phyloP scores from a whole-genome alignment of 1,284 basidiomycete genomes.

The Rhodotorula sp. region DNA sequence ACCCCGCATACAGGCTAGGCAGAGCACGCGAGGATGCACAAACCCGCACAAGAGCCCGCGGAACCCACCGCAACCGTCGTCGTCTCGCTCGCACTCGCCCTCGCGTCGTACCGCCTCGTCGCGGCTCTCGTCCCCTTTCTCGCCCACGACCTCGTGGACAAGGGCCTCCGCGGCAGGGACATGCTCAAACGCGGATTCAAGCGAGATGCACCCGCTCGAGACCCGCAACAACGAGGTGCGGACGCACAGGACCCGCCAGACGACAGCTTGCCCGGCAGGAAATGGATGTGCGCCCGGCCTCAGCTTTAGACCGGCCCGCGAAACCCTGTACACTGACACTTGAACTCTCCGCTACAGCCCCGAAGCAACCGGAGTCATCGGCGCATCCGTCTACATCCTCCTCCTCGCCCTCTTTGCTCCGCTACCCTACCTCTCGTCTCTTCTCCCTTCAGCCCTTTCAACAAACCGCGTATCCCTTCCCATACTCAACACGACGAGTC shows the following conservation, averaged over 20 bases:
- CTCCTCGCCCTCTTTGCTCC: constrained; percentile 47
- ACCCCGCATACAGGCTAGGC: neutral
- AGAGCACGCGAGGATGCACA: neutral
- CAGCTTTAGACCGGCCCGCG: neutral
- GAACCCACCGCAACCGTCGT: constrained; percentile 32
- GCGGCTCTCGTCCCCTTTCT: constrained; percentile 40
- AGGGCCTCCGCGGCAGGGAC: constrained; percentile 45
- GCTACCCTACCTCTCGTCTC: constrained; percentile 44
- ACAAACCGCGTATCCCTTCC: constrained; percentile 53
- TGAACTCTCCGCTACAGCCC: constrained; percentile 61
- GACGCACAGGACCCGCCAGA: neutral
- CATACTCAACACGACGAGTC: constrained; percentile 72
- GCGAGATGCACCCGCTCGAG: constrained; percentile 2
- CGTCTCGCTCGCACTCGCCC: constrained; percentile 15
- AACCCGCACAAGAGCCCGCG: neutral
- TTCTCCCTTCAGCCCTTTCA: constrained; percentile 60
- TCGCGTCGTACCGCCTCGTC: constrained; percentile 40
- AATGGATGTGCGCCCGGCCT: constrained; percentile 14
- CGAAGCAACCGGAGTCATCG: constrained; percentile 88
- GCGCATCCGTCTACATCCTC: constrained; percentile 84
- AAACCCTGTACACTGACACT: neutral
- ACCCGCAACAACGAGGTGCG: neutral
- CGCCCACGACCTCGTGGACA: constrained; percentile 37
- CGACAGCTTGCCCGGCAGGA: constrained; percentile 3
- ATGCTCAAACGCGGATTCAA: constrained; percentile 45